Percentiles rank a stretch among this genome's conserved stretches.
Conservation (phyloP, 1,139 yeast genomes). For the Hansenula sp. region DNA sequence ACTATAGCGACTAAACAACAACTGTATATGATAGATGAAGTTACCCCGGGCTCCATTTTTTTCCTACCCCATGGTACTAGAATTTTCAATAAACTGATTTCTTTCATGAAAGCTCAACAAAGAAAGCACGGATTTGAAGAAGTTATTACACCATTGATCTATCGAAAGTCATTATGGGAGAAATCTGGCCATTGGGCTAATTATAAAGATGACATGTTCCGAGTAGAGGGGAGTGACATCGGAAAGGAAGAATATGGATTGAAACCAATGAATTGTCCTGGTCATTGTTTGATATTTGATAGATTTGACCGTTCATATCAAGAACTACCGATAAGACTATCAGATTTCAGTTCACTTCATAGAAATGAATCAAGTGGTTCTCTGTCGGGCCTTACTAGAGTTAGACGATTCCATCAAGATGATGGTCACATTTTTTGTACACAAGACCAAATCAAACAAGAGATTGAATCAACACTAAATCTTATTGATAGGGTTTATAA, state of each 20-base stretch:
- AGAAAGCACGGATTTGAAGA: constrained; percentile 83
- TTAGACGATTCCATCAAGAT: constrained; percentile 96
- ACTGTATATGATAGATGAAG: constrained; percentile 69
- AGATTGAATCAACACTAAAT: constrained; percentile 70
- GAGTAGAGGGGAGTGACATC: constrained; percentile 48
- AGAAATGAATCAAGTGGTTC: constrained; percentile 97
- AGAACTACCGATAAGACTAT: constrained; percentile 83
- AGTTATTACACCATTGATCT: constrained; percentile 90
- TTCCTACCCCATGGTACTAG: constrained; percentile 91
- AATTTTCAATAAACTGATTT: constrained; percentile 71
- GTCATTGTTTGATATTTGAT: constrained; percentile 87
- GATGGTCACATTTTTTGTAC: constrained; percentile 97
- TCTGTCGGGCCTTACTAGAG: constrained; percentile 88
- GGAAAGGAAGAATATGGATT: constrained; percentile 65
- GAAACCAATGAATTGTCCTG: constrained; percentile 99
- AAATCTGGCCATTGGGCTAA: constrained; percentile 96
- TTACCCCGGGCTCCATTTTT: constrained; percentile 86
- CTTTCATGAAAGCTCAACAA: constrained; percentile 77
- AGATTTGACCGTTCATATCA: constrained; percentile 82
- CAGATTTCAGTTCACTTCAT: constrained; percentile 93
- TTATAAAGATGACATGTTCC: constrained; percentile 92
- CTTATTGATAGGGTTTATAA: constrained; percentile 76
- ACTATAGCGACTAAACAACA: constrained; percentile 61
- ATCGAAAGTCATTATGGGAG: constrained; percentile 82
- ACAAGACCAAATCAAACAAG: constrained; percentile 72